A percentile compares a stretch with the other conserved stretches of the same genome.
phyloP scores from a whole-genome alignment of 495 filamentous ascomycete genomes.

The Trichoderma reesei region DNA sequence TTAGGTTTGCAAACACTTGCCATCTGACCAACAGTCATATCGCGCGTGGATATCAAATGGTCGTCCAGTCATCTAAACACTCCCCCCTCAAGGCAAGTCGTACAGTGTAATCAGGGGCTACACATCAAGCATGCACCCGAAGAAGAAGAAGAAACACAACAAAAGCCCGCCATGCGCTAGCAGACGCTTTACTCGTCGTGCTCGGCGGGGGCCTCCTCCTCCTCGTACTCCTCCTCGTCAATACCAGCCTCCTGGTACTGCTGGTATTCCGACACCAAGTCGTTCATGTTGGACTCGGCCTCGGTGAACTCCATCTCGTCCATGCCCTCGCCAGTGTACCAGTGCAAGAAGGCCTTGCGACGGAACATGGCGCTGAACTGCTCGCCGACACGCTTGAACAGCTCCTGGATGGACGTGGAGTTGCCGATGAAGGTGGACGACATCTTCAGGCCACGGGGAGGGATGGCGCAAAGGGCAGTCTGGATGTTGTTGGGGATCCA shows the following conservation, averaged over 20 bases:
- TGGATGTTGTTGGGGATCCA: conserved; percentile 99
- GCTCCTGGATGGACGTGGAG: conserved; percentile 99
- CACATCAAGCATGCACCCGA: not conserved
- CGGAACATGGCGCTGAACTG: conserved; percentile 99
- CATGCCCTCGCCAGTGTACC: conserved; percentile 99
- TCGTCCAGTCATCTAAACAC: conserved; percentile 6
- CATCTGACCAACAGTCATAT: conserved; percentile 1
- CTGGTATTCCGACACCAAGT: conserved; percentile 99
- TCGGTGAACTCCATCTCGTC: conserved; percentile 99
- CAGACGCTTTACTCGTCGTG: conserved; percentile 37
- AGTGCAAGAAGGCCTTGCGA: conserved; percentile 99
- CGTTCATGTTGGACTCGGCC: conserved; percentile 99
- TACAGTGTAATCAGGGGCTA: not conserved
- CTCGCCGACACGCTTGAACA: conserved; percentile 99
- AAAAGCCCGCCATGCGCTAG: not conserved
- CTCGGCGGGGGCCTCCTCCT: conserved; percentile 52
- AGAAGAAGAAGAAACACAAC: not conserved
- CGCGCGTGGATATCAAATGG: conserved; percentile 6
- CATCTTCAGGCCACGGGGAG: conserved; percentile 97
- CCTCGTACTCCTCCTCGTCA: conserved; percentile 56
- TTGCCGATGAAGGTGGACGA: conserved; percentile 98
- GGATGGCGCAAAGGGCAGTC: conserved; percentile 98
- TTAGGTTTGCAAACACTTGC: conserved; percentile 1
- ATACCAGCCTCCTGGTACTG: conserved; percentile 99
- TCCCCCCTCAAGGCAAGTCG: not conserved